These are phyloP conservation scores for Maudiozyma barnettii DNA, from an alignment of 805 yeast species.

Conservation along the genomic window DNA sequence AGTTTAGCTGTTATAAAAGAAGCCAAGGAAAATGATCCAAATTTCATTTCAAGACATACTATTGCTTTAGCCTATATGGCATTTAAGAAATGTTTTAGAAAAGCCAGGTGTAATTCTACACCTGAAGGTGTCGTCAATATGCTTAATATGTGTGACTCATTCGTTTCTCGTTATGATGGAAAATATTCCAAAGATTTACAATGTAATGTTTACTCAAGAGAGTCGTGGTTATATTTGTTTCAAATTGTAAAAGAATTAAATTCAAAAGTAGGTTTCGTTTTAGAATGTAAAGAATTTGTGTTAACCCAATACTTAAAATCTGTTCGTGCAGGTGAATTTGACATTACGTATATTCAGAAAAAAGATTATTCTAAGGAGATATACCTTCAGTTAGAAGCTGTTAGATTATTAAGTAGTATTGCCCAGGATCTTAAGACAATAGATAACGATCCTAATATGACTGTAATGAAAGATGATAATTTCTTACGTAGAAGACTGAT, in stretches of 20 bases:
- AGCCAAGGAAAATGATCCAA: conserved; percentile 7
- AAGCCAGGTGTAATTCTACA: conserved; percentile 8
- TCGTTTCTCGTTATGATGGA: conserved; percentile 15
- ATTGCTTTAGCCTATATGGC: conserved; percentile 19
- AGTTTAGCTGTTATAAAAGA: conserved; percentile 10
- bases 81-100: conserved; percentile 18
- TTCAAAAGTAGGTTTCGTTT: conserved; percentile 7
- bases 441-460: conserved; percentile 1
- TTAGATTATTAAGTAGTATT: conserved; percentile 16
- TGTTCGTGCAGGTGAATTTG: conserved; percentile 8
- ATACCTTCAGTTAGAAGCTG: conserved; percentile 19
- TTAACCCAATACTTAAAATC: conserved; percentile 16
- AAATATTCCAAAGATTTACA: conserved; percentile 6
- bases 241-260: conserved; percentile 13
- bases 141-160: conserved; percentile 8
- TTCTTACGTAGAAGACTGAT: conserved; percentile 20
- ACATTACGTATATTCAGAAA: neutral
- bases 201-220: conserved; percentile 9
- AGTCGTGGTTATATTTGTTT: conserved; percentile 23
- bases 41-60: conserved; percentile 10
- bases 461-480: conserved; percentile 7
- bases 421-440: conserved; percentile 8
- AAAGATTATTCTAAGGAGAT: conserved; percentile 6
- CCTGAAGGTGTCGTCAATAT: conserved; percentile 6
- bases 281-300: conserved; percentile 3